These are phyloP conservation scores for Phyllosticta capitalensis DNA, from an alignment of 2,329 filamentous ascomycete species.

Conservation along the genomic window DNA sequence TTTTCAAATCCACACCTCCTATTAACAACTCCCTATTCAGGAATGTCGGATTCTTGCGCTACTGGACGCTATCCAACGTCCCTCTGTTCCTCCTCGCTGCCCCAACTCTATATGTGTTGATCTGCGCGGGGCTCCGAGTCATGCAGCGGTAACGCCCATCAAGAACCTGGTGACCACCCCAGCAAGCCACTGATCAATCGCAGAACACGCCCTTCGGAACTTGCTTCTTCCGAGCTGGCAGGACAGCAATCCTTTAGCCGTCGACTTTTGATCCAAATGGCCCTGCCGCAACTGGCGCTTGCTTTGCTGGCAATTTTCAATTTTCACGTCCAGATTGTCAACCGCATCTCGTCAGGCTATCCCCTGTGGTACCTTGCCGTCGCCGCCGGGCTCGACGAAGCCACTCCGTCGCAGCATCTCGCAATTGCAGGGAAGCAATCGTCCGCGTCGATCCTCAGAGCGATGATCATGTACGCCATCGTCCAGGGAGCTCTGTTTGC, in stretches of 20 bases:
- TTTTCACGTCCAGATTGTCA: constrained; percentile 93
- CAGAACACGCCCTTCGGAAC: not conserved
- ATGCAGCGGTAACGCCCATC: not conserved
- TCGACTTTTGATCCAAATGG: constrained; percentile 36
- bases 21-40: constrained; percentile 36
- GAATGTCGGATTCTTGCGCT: constrained; percentile 78
- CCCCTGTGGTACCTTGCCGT: constrained; percentile 84
- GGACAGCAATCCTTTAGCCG: constrained; percentile 21
- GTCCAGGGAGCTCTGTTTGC: constrained; percentile 80
- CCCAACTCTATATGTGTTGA: constrained; percentile 63
- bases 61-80: constrained; percentile 81
- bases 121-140: constrained; percentile 18
- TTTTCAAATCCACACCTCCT: not conserved
- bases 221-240: not conserved
- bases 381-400: constrained; percentile 32
- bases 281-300: constrained; percentile 63
- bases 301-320: constrained; percentile 62
- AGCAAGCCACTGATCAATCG: not conserved
- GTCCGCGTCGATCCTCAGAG: constrained; percentile 11
- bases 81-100: constrained; percentile 78
- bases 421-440: not conserved
- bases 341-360: constrained; percentile 77
- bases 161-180: not conserved
- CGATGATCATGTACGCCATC: constrained; percentile 61
- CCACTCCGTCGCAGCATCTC: not conserved